Evolutionary conservation across 805 yeast genomes (phyloP).

Genomic region (Pichia californica): DNA sequence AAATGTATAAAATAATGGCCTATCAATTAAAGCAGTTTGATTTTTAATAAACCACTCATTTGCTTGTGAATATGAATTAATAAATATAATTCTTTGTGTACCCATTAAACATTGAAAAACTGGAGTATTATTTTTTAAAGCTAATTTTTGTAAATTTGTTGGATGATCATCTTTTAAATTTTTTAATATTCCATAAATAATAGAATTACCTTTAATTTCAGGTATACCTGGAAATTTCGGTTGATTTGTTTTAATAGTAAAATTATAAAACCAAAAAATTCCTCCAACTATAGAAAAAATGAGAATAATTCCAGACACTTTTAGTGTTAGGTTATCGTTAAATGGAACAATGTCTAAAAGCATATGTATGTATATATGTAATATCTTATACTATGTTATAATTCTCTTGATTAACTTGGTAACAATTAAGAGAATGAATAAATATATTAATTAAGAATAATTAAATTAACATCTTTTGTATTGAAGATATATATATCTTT

Average conservation of each 20-base stretch:
- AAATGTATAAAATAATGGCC: conserved; percentile 20
- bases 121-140: conserved; percentile 25
- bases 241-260: conserved; percentile 14
- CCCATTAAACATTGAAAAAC: conserved; percentile 21
- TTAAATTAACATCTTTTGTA: no score
- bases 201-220: conserved; percentile 26
- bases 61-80: conserved; percentile 16
- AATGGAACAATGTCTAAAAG: no score
- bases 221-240: conserved; percentile 27
- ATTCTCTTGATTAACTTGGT: no score
- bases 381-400: no score
- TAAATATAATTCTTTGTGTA: conserved; percentile 16
- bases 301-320: no score
- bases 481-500: no score
- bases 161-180: conserved; percentile 30
- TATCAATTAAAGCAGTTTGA: conserved; percentile 17
- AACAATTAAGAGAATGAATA: no score
- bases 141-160: conserved; percentile 25
- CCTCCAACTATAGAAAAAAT: no score
- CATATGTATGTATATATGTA: no score
- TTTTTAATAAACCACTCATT: conserved; percentile 20
- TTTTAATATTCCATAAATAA: conserved; percentile 27
- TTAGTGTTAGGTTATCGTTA: no score
- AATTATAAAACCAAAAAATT: conserved; percentile 14
- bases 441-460: no score